Percentiles rank a stretch among this genome's conserved stretches.
phyloP scores from a whole-genome alignment of 2,329 filamentous ascomycete genomes.

The Talaromyces islandicus region DNA sequence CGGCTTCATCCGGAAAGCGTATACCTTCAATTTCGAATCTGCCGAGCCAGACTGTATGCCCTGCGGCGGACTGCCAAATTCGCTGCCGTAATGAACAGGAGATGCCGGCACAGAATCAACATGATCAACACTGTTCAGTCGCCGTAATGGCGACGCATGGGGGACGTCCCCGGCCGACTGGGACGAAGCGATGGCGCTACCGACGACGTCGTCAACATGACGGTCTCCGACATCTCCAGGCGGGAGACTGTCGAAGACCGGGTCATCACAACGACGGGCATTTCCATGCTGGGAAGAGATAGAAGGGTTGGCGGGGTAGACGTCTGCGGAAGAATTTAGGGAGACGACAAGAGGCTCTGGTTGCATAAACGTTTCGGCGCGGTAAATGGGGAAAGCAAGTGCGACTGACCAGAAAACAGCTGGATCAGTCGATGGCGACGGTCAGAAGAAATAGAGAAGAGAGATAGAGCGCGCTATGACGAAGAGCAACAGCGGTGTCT shows the following conservation, averaged over 20 bases:
- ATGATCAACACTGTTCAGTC: conserved; percentile 20
- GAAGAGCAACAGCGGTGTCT: neutral
- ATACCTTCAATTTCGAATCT: conserved; percentile 43
- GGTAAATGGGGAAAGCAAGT: conserved; percentile 22
- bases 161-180: conserved; percentile 17
- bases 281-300: conserved; percentile 56
- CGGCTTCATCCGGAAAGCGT: conserved; percentile 39
- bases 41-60: conserved; percentile 1
- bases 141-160: conserved; percentile 21
- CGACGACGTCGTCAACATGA: conserved; percentile 16
- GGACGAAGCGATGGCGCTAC: conserved; percentile 16
- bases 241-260: conserved; percentile 39
- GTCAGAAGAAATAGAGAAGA: neutral
- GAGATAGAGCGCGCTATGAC: neutral
- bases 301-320: conserved; percentile 26
- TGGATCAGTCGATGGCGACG: conserved; percentile 43
- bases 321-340: conserved; percentile 40
- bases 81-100: conserved; percentile 45
- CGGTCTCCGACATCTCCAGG: conserved; percentile 33
- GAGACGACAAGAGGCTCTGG: conserved; percentile 50
- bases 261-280: conserved; percentile 37
- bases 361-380: conserved; percentile 55
- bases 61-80: neutral
- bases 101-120: conserved; percentile 27
- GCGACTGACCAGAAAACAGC: conserved; percentile 51